Evolutionary conservation across 352 stramenopile genomes (phyloP), one percentile per base, ranked within the genome.

Genomic region (Globisporangium takayamanum): DNA sequence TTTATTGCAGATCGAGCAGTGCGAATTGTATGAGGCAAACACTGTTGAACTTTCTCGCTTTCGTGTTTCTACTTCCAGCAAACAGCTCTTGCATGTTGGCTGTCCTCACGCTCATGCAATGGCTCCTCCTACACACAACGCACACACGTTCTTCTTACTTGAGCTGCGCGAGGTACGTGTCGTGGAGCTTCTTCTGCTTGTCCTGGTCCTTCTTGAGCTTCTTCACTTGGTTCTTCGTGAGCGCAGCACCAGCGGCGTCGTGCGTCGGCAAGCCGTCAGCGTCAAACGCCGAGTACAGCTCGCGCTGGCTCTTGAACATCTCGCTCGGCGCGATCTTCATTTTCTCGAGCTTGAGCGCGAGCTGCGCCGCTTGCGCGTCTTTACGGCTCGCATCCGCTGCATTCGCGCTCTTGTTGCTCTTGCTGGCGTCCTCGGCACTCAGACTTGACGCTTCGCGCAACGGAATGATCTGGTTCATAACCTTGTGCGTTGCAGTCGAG

Each of bases 391-490:
- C 78, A 2, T 63, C 66, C 15, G 70, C 67, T 36, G 55, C 18
- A 11, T 53, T 36, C n/a, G 58, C 39, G 4, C 54, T 51, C 15
- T 63, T 68, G 16, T 59, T 67, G 45, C 55, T 50, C 53, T 81
- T 82, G 36, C 89, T 79, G 44, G 88, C 78, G 11, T 76, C 73
- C 36, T 53, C 70, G 25, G 69, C 63, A 8, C 59, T 70, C 11
- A 60, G 57, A 30, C 64, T 73, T 59, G 66, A 74, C 33, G 66
- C 75, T 65, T 98, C 93, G 60, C 96, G 97, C 53, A 99, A 80
- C 12, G 87, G 89, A 37, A 98, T 95, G 37, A 97, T 98, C 62
- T 98, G 89, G 76, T 99, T 99, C 55, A 99, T 90, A 20, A 99
- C 94, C 62, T 98, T 86, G 53, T 80, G 85, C 58, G 86, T 88